Percentiles rank a stretch among this genome's conserved stretches.
These are phyloP conservation scores for Gracilaria gracilis DNA, from an alignment of 23 red algal genomes.

Conservation along the genomic window DNA sequence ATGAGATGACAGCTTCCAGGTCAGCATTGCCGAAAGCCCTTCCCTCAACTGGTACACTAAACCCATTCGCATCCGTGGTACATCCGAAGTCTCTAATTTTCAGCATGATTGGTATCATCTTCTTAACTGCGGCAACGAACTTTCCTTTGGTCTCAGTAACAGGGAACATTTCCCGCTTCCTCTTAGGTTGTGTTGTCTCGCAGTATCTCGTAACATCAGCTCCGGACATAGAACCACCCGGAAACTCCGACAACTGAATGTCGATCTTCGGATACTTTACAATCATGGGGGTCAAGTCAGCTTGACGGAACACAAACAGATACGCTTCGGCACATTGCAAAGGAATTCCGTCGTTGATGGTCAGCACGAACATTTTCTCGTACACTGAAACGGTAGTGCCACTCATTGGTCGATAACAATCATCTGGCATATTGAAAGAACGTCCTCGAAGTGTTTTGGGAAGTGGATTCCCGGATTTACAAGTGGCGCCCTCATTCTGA, in stretches of 20 bases:
- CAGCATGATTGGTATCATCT: background rate
- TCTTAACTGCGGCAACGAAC: background rate
- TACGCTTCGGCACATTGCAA: slow-evolving; percentile 2
- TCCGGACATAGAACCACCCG: background rate
- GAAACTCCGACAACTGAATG: background rate
- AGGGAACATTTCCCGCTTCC: background rate
- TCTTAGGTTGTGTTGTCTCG: background rate
- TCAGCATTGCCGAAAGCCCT: slow-evolving; percentile 9
- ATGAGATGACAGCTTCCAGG: background rate
- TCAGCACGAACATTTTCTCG: slow-evolving; percentile 19
- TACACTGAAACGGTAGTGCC: background rate
- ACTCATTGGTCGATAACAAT: slow-evolving; percentile 3
- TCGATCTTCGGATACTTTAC: slow-evolving; percentile 13
- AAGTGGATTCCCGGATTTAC: background rate
- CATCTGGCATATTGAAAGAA: background rate
- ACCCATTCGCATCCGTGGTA: background rate
- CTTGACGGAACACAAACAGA: background rate
- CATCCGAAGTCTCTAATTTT: slow-evolving; percentile 1
- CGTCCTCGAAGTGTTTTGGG: background rate
- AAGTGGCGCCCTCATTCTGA: background rate
- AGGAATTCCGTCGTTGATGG: background rate
- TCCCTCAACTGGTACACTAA: background rate
- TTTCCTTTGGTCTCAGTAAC: background rate
- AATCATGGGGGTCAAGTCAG: background rate
- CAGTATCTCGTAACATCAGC: background rate